Evolutionary conservation across 2,329 filamentous ascomycete species (phyloP).

Genomic region (Thelonectria rubi): DNA sequence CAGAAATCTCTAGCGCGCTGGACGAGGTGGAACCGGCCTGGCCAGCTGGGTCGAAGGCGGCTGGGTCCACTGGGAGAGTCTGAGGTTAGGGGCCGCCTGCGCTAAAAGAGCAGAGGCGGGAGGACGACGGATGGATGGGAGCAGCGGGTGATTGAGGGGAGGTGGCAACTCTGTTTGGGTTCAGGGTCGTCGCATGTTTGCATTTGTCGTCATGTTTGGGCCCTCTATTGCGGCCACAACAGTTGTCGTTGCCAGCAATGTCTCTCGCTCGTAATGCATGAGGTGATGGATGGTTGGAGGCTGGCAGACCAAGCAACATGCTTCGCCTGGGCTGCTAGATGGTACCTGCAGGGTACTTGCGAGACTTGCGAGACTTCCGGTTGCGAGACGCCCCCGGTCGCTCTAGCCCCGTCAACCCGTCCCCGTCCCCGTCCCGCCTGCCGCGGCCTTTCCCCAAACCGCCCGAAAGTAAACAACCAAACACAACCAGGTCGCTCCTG

Average conservation of each 20-base stretch:
- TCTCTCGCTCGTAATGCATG: no score
- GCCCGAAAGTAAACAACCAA: conserved; percentile 40
- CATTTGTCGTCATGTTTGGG: background rate
- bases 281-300: no score
- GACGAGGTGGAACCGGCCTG: conserved; percentile 12
- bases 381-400: conserved; percentile 16
- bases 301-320: conserved; percentile 4
- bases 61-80: conserved; percentile 6
- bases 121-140: no score
- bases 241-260: background rate
- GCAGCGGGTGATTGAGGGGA: no score
- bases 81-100: background rate
- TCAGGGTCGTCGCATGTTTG: background rate
- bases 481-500: conserved; percentile 11
- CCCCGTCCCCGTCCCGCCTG: conserved; percentile 35
- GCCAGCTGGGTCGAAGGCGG: background rate
- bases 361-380: conserved; percentile 17
- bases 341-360: conserved; percentile 34
- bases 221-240: background rate
- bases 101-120: background rate
- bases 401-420: conserved; percentile 32
- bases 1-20: background rate
- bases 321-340: conserved; percentile 14
- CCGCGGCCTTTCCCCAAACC: conserved; percentile 38
- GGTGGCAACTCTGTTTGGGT: conserved; percentile 7